These are phyloP conservation scores for Serendipita sp. DNA, from an alignment of 1,284 basidiomycete genomes.

Conservation along the genomic window DNA sequence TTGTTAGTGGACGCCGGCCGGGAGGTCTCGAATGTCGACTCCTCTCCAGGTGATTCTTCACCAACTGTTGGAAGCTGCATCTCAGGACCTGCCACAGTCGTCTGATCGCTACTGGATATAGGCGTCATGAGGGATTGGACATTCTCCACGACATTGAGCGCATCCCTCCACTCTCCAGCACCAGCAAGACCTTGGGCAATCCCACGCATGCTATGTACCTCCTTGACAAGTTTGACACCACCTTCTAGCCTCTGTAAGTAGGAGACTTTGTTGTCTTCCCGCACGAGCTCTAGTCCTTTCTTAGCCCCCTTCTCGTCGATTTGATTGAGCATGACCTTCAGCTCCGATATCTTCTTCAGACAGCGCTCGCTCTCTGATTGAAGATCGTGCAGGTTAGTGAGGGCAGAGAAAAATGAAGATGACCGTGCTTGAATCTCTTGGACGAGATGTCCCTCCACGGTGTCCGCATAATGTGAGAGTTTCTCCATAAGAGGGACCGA, in stretches of 20 bases:
- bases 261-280: constrained; percentile 46
- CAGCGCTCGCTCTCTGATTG: constrained; percentile 80
- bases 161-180: constrained; percentile 75
- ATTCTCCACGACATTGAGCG: constrained; percentile 62
- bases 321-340: constrained; percentile 58
- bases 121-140: constrained; percentile 50
- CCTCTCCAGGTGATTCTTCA: constrained; percentile 9
- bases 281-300: constrained; percentile 61
- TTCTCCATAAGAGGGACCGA: constrained; percentile 74
- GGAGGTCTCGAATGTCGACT: constrained; percentile 7
- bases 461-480: constrained; percentile 85
- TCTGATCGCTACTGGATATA: constrained; percentile 6
- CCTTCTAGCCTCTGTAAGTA: constrained; percentile 46
- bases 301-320: constrained; percentile 69
- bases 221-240: constrained; percentile 51
- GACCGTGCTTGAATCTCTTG: constrained; percentile 85
- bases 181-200: constrained; percentile 58
- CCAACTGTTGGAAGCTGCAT: background rate
- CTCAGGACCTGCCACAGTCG: background rate
- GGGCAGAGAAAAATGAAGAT: constrained; percentile 89
- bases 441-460: constrained; percentile 88
- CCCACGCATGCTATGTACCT: constrained; percentile 60
- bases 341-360: constrained; percentile 56
- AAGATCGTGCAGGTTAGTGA: constrained; percentile 85
- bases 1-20: constrained; percentile 10